Evolutionary conservation across 2,329 filamentous ascomycete species (phyloP), one percentile per base, ranked within the genome.

Genomic region (Mycosphaerella arachidis): DNA sequence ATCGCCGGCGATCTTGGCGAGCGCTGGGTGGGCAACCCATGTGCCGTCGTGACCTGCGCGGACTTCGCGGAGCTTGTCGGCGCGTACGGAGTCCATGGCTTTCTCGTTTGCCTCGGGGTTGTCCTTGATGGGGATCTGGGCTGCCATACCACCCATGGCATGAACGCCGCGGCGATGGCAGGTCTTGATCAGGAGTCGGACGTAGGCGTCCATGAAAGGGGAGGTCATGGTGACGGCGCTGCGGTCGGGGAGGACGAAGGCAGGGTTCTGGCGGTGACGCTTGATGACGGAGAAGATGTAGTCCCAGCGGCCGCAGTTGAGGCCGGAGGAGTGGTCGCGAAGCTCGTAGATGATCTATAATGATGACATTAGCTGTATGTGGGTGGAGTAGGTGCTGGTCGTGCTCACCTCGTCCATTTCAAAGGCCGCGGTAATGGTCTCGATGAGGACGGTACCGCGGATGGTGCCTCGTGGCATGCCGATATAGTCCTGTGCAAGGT

Each of bases 261-360:
- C 87, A 71, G 90, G 82, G 82, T 97, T 94, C 72, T 96, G 86
- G 74, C 94, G 91, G 89, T 97, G 96, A 78, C 96, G 96, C 85
- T 99, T 99, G 83, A 99, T 97, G 73, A 93, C 91, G 76, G 89
- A 94, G 84, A 99, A 99, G 80, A 99, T 97, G 83, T 99, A 99
- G 75, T 99, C 94, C 94, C 94, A 99, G 68, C 94, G 89, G 66
- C 94, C 94, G 78, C 94, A 97, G 86, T 99, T 99, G 72, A 99
- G 86, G 52, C 94, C 94, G 6, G 93, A 89, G 76, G 88, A 93
- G 82, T 99, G 94, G 74, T 97, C 93, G 62, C 94, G 89, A 68
- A 99, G 88, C 81, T 97, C 94, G 78, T 97, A 99, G 79, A 99
- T 97, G 78, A 99, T 97, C 86, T 43, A 18, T 13, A 8, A n/a